Percentiles rank a stretch among this genome's conserved stretches.
phyloP scores from a whole-genome alignment of 192 early-diverging fungal species.

The Coemansia guatemalensis region DNA sequence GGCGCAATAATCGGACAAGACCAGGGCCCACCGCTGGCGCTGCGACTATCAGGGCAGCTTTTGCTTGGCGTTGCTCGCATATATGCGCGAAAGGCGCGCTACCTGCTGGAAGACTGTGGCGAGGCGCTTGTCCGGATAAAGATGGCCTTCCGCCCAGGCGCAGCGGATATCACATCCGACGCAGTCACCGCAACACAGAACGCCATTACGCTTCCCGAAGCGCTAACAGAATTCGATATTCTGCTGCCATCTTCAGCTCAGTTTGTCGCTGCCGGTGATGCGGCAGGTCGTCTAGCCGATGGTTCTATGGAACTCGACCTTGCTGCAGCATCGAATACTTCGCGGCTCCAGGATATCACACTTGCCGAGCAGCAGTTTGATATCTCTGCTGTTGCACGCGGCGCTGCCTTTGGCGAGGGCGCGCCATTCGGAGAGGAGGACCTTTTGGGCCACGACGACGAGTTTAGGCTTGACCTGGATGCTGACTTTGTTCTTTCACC shows the following conservation, averaged over 20 bases:
- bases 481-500: conserved; percentile 50
- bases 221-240: conserved; percentile 90
- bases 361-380: conserved; percentile 58
- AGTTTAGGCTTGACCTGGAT: conserved; percentile 54
- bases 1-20: conserved; percentile 79
- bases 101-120: conserved; percentile 96
- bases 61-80: conserved; percentile 93
- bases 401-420: conserved; percentile 17
- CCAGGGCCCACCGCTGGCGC: conserved; percentile 79
- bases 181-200: conserved; percentile 67
- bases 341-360: conserved; percentile 73
- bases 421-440: conserved; percentile 51
- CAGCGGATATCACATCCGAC: conserved; percentile 82
- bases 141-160: conserved; percentile 72
- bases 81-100: conserved; percentile 94
- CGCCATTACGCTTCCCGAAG: conserved; percentile 86
- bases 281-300: not conserved
- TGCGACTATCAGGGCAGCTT: conserved; percentile 95
- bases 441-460: conserved; percentile 58
- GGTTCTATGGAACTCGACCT: conserved; percentile 18
- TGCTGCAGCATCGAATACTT: conserved; percentile 50
- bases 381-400: conserved; percentile 52
- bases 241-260: conserved; percentile 73
- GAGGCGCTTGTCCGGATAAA: conserved; percentile 95
- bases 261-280: conserved; percentile 5